Conservation (phyloP, 345 rosid species). For the Linum usitatissimum region DNA sequence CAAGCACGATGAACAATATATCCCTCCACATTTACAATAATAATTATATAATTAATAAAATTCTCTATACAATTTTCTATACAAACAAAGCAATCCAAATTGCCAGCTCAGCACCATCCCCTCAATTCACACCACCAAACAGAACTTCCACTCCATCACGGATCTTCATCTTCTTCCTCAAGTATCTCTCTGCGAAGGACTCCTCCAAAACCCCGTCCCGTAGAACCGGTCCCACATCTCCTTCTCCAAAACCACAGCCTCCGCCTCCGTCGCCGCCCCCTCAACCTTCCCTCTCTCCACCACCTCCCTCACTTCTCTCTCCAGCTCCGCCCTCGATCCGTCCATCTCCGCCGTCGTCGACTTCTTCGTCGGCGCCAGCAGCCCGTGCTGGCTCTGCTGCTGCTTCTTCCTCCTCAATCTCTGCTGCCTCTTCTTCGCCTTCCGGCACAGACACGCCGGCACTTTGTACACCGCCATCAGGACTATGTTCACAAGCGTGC, state of each 20-base stretch:
- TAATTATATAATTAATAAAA: no score
- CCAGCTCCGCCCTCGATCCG: constrained; percentile 9
- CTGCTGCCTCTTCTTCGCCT: constrained; percentile 28
- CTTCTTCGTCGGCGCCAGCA: constrained; percentile 27
- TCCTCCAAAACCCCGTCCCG: constrained; percentile 61
- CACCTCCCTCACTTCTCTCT: constrained; percentile 15
- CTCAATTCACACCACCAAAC: no score
- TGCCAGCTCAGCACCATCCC: no score
- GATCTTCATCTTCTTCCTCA: background rate
- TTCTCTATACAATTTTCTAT: no score
- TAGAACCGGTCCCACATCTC: constrained; percentile 61
- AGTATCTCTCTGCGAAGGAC: constrained; percentile 33
- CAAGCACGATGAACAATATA: no score
- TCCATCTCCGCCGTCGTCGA: background rate
- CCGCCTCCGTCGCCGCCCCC: constrained; percentile 12
- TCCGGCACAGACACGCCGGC: constrained; percentile 46
- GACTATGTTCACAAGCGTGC: constrained; percentile 40
- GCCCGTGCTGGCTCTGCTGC: constrained; percentile 21
- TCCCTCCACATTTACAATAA: no score
- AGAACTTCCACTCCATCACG: no score
- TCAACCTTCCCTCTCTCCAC: constrained; percentile 25
- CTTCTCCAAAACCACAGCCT: constrained; percentile 35
- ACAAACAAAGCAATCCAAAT: no score
- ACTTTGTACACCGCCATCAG: constrained; percentile 47
- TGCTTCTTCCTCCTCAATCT: constrained; percentile 28